Evolutionary conservation across 805 yeast species (phyloP), one percentile per base, ranked within the genome.

Genomic region (Hermanozyma aechmeae): DNA sequence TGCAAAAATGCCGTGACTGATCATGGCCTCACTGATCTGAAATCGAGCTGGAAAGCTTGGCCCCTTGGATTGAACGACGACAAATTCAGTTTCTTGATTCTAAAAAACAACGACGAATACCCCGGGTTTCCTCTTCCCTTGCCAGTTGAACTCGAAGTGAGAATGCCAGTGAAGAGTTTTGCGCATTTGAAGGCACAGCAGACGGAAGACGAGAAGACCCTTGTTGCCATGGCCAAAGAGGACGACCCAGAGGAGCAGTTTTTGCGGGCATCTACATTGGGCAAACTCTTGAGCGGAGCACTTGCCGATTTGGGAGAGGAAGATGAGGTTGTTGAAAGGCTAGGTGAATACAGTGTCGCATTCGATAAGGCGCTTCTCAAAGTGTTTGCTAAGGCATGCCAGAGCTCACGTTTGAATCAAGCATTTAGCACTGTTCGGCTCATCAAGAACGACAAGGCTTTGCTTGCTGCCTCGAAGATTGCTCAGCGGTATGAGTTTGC

Each of bases 91-190:
- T 83, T 93, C 52, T 67, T 85, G 29, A 67, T 84, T 13, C 69
- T 84, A 36, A 80, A 82, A 53, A 87, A 86, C 14, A 51, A 47
- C 30, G 51, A 46, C 24, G 59, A 61, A 18, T 79, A 79, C 53
- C 96, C 96, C 1, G 71, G 75, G 3, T 76, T 84, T 46, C 97
- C 97, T 10, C 56, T 92, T 28, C 81, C 95, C 0, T 63, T 86
- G 32, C 89, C 95, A 1, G 68, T 85, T 8, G 95, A 84, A 43
- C 51, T 89, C 39, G 80, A 76, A 10, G 58, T 86, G 25, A 62
- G 65, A 32, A 51, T 86, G 15, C 96, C 96, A 1, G 61, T 81
- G 1, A 39, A 40, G 9, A 39, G 45, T 12, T 45, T 30, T 29
- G 34, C 27, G 39, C 59, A 33, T 48, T 49, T 33, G 46, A 38